Evolutionary conservation across 495 filamentous ascomycete species (phyloP), one percentile per base, ranked within the genome.

Genomic region (Mycothermus thermophilus): DNA sequence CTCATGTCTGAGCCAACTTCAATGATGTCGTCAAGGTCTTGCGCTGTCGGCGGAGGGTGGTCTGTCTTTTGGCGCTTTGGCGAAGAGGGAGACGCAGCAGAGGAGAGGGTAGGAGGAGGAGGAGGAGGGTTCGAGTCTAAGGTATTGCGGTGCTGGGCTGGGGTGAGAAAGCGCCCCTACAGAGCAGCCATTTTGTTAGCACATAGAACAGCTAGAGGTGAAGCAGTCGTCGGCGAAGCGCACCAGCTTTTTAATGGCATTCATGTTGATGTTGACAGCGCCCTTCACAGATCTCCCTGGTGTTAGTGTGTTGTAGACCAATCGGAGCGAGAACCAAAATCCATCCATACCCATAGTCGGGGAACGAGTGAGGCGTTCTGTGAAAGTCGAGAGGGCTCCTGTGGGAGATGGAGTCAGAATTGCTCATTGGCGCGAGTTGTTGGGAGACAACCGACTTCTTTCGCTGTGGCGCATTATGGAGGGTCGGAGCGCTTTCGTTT

Each of bases 321-420:
- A n/a, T 30, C 19, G 8, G 27, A n/a, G n/a, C n/a, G n/a, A n/a
- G n/a, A n/a, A n/a, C n/a, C n/a, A n/a, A n/a, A n/a, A n/a, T n/a
- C 6, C 6, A 25, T 25, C 12, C 29, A 16, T 48, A 53, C 52
- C 52, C 52, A 53, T 55, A 53, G 31, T 55, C 52, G 19, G 52
- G 47, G 26, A 51, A 48, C 12, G 45, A 42, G 34, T 51, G 42
- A 16, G 37, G 30, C 20, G 38, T 41, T 26, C 30, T 33, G 42
- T 51, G 47, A 19, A 40, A 48, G 23, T 44, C 30, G 29, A 42
- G 33, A 17, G 30, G 28, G 7, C 14, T 25, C 32, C 40, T 44
- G 29, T 27, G 21, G 23, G 14, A 8, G 28, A 11, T 28, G n/a
- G 17, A 4, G 34, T 45, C 32, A 43, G 37, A 25, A 14, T 14